Base-by-base conservation (phyloP, 805 yeast genomes). In the Metschnikowia picachoensis region DNA sequence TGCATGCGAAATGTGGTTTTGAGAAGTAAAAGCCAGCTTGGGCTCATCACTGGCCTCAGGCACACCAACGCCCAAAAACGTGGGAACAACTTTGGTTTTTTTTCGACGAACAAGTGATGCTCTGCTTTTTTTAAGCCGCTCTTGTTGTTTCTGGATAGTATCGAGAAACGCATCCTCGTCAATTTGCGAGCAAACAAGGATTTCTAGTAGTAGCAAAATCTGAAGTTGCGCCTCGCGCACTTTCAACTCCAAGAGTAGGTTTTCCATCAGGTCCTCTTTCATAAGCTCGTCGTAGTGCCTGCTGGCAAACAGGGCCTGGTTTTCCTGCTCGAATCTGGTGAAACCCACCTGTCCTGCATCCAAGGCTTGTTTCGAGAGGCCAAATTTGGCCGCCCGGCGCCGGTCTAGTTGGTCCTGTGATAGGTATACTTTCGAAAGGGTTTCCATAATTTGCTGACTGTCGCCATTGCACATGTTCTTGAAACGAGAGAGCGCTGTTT, bases 151-250 rank as follows among this genome's bases (percentile, higher is more conserved):
- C 8, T 17, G 44, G 55, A 49, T 54, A 35, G 39, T 46, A 34
- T 44, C 63, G 55, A 70, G 62, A 56, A 64, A 71, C 15, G 51
- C 62, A 25, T 48, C 57, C 58, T 66, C 76, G 43, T 72, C 73
- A 8, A 70, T 49, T 5, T 59, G 60, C 46, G 66, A 58, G 10
- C 64, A 39, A 17, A 59, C 51, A 3, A 80, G 58, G 3, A 78
- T 45, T 51, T 81, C 85, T 35, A 80, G 52, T 2, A 77, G 50
- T 0, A 79, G 49, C 2, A 81, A 52, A 0, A 79, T 64, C 55
- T 81, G 85, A 30, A 81, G 56, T 50, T 79, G 83, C 1, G 82
- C 76, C 51, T 80, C 85, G 31, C 84, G 62, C 2, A 76, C 65
- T 50, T 79, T 80, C 47, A 80, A 62, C 33, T 72, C 69, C 33